These are phyloP conservation scores for Aspergillus olivimuriae DNA, from an alignment of 495 filamentous ascomycete species.

Conservation along the genomic window DNA sequence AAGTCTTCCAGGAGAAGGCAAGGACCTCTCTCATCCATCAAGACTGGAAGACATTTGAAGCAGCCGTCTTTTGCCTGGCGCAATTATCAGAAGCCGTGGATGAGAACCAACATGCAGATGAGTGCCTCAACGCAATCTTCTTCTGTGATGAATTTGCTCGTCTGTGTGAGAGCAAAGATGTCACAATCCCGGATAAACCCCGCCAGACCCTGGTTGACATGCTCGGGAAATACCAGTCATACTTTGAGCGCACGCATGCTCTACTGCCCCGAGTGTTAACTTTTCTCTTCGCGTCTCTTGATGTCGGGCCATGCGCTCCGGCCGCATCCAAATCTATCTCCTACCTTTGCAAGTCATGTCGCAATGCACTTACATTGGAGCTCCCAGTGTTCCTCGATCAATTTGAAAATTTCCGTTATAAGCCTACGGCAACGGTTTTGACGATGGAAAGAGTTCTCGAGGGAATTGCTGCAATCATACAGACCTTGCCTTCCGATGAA, in stretches of 20 bases:
- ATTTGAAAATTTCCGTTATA: conserved; percentile 58
- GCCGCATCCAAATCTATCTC: conserved; percentile 76
- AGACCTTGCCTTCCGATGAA: conserved; percentile 61
- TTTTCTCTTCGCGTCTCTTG: conserved; percentile 72
- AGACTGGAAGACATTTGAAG: conserved; percentile 75
- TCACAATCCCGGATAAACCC: conserved; percentile 57
- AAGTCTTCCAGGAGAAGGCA: conserved; percentile 61
- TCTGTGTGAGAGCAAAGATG: conserved; percentile 45
- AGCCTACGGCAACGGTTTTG: conserved; percentile 54
- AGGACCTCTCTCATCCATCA: conserved; percentile 48
- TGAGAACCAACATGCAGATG: conserved; percentile 59
- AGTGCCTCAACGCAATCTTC: conserved; percentile 65
- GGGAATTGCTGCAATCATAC: conserved; percentile 78
- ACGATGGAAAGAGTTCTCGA: conserved; percentile 78
- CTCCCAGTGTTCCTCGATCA: conserved; percentile 71
- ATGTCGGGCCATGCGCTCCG: conserved; percentile 56
- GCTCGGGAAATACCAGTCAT: conserved; percentile 72
- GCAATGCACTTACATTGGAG: conserved; percentile 61
- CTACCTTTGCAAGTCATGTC: conserved; percentile 74
- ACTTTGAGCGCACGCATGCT: conserved; percentile 68
- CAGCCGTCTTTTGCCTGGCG: conserved; percentile 70
- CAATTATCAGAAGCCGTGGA: conserved; percentile 68
- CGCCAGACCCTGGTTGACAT: conserved; percentile 71
- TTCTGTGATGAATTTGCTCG: conserved; percentile 49
- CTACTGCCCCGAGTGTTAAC: conserved; percentile 70